Evolutionary conservation across 495 filamentous ascomycete species (phyloP).

Genomic region (Penicillium roqueforti): DNA sequence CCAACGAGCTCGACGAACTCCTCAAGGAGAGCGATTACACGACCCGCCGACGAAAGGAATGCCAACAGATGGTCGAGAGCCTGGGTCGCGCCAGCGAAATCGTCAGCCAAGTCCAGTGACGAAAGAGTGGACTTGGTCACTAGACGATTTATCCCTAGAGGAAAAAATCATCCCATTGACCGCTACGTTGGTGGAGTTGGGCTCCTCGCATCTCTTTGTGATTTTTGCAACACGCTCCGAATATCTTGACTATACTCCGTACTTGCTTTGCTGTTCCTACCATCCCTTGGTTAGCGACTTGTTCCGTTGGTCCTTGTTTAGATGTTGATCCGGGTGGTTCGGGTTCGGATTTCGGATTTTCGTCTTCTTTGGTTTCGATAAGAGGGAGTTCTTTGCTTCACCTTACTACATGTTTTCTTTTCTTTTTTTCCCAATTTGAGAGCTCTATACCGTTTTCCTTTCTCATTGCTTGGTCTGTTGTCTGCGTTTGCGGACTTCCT

Average conservation of each 20-base stretch:
- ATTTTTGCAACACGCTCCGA: slow-evolving; percentile 15
- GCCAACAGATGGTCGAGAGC: slow-evolving; percentile 97
- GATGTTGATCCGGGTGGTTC: background rate
- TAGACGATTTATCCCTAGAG: background rate
- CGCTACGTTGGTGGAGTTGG: slow-evolving; percentile 22
- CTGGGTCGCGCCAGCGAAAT: slow-evolving; percentile 87
- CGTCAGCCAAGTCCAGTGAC: slow-evolving; percentile 90
- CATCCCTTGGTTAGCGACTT: slow-evolving; percentile 4
- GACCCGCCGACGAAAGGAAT: slow-evolving; percentile 90
- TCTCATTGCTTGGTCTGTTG: slow-evolving; percentile 12
- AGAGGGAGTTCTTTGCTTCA: background rate
- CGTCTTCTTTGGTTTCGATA: background rate
- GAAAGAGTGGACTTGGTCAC: background rate
- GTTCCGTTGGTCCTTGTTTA: slow-evolving; percentile 4
- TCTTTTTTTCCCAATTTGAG: slow-evolving; percentile 20
- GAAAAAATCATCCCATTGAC: slow-evolving; percentile 2
- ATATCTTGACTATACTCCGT: slow-evolving; percentile 17
- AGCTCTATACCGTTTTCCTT: slow-evolving; percentile 29
- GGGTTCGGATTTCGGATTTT: background rate
- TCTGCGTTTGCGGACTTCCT: slow-evolving; percentile 13
- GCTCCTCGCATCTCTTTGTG: slow-evolving; percentile 12
- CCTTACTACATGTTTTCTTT: slow-evolving; percentile 3
- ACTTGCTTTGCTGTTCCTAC: slow-evolving; percentile 6
- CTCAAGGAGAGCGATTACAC: slow-evolving; percentile 99
- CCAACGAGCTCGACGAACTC: slow-evolving; percentile 82